A percentile compares a stretch with the other conserved stretches of the same genome.
These are phyloP conservation scores for Sphaerulina vaccinii DNA, from an alignment of 2,329 filamentous ascomycete genomes.

Conservation along the genomic window DNA sequence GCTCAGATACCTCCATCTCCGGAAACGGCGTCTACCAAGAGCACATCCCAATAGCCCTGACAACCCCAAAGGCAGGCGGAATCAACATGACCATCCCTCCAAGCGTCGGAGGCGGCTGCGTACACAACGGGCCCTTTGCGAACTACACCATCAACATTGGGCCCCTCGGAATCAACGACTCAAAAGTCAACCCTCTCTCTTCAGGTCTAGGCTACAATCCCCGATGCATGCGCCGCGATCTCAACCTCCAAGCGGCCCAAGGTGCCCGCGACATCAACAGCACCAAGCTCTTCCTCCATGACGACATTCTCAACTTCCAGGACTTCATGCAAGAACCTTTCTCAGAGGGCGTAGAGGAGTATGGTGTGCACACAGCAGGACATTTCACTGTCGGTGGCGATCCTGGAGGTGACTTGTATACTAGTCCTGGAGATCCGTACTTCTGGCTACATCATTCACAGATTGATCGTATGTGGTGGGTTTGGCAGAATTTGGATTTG, in stretches of 20 bases:
- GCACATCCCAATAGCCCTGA: conserved; percentile 13
- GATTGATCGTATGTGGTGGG: conserved; percentile 48
- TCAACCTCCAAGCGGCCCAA: conserved; percentile 4
- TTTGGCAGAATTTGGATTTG: conserved; percentile 46
- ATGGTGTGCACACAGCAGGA: conserved; percentile 43
- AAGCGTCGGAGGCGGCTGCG: conserved; percentile 55
- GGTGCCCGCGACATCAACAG: conserved; percentile 17
- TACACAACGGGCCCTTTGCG: conserved; percentile 52
- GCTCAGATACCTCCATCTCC: conserved; percentile 46
- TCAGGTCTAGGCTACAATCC: conserved; percentile 27
- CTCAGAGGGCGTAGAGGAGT: not conserved
- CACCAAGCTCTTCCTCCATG: conserved; percentile 16
- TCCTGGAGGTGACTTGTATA: conserved; percentile 41
- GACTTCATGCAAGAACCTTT: conserved; percentile 16
- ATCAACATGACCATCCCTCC: too few relatives aligned
- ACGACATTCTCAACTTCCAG: conserved; percentile 18
- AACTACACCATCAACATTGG: conserved; percentile 28
- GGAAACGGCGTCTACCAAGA: conserved; percentile 28
- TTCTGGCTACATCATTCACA: conserved; percentile 52
- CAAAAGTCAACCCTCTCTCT: too few relatives aligned
- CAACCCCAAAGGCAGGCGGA: conserved; percentile 20
- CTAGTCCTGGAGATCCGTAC: conserved; percentile 47
- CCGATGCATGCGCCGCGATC: conserved; percentile 23
- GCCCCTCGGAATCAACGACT: conserved; percentile 26
- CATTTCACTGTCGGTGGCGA: conserved; percentile 49